These are phyloP conservation scores for Perkinsus chesapeaki DNA, from an alignment of 169 alveolate species.

Conservation along the genomic window DNA sequence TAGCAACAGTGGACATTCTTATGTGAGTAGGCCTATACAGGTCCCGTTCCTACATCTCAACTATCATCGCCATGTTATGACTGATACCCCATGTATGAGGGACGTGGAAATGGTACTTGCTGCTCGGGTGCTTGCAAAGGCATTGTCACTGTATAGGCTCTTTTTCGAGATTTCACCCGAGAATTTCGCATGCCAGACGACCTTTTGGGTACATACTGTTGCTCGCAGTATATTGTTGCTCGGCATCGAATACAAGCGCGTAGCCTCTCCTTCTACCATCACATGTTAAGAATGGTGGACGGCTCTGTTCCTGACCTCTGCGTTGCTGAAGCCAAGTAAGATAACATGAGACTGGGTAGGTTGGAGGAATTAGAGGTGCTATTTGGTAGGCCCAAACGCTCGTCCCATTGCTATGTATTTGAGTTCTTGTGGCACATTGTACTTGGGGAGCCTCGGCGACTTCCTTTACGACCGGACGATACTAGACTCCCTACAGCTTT, in stretches of 20 bases:
- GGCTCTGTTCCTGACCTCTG: not conserved
- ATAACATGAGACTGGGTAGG: not conserved
- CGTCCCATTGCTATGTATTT: slow-evolving; percentile 2
- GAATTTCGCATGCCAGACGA: not conserved
- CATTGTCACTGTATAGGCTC: not conserved
- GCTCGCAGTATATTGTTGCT: not conserved
- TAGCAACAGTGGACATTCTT: not conserved
- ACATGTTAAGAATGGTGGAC: not conserved
- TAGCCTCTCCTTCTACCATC: not conserved
- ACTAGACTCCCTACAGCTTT: not conserved
- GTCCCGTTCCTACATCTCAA: not conserved
- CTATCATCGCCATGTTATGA: not conserved
- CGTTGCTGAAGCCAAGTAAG: not conserved
- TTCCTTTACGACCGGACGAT: not conserved
- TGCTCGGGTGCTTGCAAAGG: not conserved
- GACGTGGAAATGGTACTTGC: not conserved
- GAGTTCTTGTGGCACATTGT: slow-evolving; percentile 14
- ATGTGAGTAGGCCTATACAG: not conserved
- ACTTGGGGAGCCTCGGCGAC: not conserved
- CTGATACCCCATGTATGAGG: not conserved
- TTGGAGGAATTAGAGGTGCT: not conserved
- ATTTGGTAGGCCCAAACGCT: not conserved
- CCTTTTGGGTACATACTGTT: not conserved
- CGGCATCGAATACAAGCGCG: not conserved
- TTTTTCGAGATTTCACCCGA: not conserved